Base-by-base conservation (phyloP, 768 basidiomycete species). In the Gloeopeniophorella convolvens region DNA sequence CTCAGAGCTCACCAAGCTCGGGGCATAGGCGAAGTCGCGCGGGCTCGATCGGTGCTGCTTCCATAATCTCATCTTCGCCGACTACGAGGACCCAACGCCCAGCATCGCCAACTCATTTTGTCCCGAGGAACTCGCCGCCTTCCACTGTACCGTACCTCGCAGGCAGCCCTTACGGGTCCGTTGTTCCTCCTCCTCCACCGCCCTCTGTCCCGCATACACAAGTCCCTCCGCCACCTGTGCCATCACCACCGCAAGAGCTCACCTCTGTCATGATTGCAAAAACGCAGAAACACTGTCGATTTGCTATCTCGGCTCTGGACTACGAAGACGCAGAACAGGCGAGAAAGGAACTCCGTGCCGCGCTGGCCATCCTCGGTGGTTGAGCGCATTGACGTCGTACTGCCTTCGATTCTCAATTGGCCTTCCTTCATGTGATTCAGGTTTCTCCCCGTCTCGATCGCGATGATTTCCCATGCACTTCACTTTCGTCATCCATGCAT, bases 261-360 rank as follows among this genome's bases (percentile, higher is more conserved):
- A 79, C 85, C 1, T 80, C 86, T 4, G 70, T 70, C 45, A 62
- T 82, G 45, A 76, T 96, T 21, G 73, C 82, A 16, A 80, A 84
- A 55, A 80, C 79, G 12, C 94, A 99, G 73, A 96, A 89, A 63
- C 92, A 94, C 60, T 92, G 92, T 59, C 77, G 79, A 45, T 96
- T 86, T 69, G 95, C 95, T 6, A 89, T 97, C 50, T 91, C 89
- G 26, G 82, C 96, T n/a, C 72, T 99, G 47, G 92, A 97, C 62
- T 97, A 94, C 64, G 95, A 98, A 63, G 95, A 99, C 66, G 73
- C 75, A 9, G 85, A 87, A 56, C 87, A 89, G 59, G 95, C 95
- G 15, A 76, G 78, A 62, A 83, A 77, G 63, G 92, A 99, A 67
- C 67, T 99, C 57, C 74, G 78, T 57, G 72, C 77, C 30, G 95